Percentiles rank a stretch among this genome's conserved stretches.
These are phyloP conservation scores for Aspergillus egyptiacus DNA, from an alignment of 495 filamentous ascomycete genomes.

Conservation along the genomic window DNA sequence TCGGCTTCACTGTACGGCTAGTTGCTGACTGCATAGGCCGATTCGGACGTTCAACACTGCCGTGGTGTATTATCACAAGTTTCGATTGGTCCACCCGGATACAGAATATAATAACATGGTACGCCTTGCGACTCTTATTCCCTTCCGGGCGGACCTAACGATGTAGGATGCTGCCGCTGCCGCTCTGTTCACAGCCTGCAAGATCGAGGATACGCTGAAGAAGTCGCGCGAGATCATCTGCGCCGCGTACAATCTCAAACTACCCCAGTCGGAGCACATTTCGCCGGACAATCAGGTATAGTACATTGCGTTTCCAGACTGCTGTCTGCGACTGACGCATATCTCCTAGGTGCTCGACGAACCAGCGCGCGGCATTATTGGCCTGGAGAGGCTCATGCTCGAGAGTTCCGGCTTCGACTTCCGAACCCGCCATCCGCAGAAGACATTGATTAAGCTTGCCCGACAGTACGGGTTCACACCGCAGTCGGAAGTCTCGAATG, in stretches of 20 bases:
- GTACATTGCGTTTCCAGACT: neutral
- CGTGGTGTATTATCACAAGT: slow-evolving; percentile 80
- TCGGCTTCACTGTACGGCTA: neutral
- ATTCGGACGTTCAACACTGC: slow-evolving; percentile 82
- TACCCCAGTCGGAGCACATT: slow-evolving; percentile 62
- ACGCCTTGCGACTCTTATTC: slow-evolving; percentile 1
- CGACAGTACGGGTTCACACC: slow-evolving; percentile 45
- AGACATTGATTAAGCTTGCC: slow-evolving; percentile 69
- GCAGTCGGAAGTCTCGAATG: slow-evolving; percentile 50
- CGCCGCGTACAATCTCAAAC: slow-evolving; percentile 79
- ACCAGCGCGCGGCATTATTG: slow-evolving; percentile 70
- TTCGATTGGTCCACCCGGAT: slow-evolving; percentile 71
- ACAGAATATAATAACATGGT: slow-evolving; percentile 59
- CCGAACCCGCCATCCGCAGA: slow-evolving; percentile 81
- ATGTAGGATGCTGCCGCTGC: slow-evolving; percentile 76
- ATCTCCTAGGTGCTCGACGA: slow-evolving; percentile 64
- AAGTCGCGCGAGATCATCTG: slow-evolving; percentile 91
- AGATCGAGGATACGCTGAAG: slow-evolving; percentile 95
- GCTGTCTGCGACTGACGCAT: neutral
- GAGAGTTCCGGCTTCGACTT: slow-evolving; percentile 92
- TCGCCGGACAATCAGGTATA: slow-evolving; percentile 74
- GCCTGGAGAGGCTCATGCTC: slow-evolving; percentile 88
- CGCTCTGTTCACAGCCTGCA: slow-evolving; percentile 86
- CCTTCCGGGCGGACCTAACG: slow-evolving; percentile 14
- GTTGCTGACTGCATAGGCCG: slow-evolving; percentile 46